Percentiles rank a stretch among this genome's conserved stretches.
Conservation (phyloP, 805 yeast species). For the Pichia deserticola region DNA sequence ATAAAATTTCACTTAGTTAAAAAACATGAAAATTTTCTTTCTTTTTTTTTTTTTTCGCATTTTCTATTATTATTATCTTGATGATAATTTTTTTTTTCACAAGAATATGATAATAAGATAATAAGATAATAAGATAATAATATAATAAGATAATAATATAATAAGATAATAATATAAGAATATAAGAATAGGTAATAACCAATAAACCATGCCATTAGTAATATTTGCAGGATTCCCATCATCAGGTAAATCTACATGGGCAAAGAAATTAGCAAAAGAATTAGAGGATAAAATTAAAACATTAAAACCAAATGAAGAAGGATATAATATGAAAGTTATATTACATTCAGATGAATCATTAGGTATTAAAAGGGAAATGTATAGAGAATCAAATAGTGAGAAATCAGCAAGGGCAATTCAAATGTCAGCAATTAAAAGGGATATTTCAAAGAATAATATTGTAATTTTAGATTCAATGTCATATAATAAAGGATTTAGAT, state of each 20-base stretch:
- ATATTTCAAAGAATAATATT: conserved; percentile 55
- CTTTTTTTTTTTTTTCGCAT: too few species aligned
- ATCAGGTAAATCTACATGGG: conserved; percentile 76
- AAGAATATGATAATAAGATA: too few species aligned
- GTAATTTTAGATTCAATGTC: conserved; percentile 82
- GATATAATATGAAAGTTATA: conserved; percentile 51
- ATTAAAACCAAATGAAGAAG: conserved; percentile 37
- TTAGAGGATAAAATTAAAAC: conserved; percentile 41
- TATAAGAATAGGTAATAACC: too few species aligned
- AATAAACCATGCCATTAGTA: conserved; percentile 65
- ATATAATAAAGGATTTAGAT: conserved; percentile 91
- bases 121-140: too few species aligned
- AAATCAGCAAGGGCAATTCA: conserved; percentile 78
- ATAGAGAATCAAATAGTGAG: conserved; percentile 67
- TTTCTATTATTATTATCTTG: too few species aligned
- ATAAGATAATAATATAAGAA: too few species aligned
- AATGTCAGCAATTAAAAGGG: conserved; percentile 83
- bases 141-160: too few species aligned
- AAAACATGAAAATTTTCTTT: too few species aligned
- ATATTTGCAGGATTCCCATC: conserved; percentile 80
- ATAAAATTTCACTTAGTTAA: too few species aligned
- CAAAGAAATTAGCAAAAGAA: conserved; percentile 41
- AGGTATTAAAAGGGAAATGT: conserved; percentile 62
- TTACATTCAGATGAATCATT: conserved; percentile 73
- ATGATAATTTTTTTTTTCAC: too few species aligned